Conservation (phyloP, 192 early-diverging fungal genomes). For the Phycomyces blakesleeanus region DNA sequence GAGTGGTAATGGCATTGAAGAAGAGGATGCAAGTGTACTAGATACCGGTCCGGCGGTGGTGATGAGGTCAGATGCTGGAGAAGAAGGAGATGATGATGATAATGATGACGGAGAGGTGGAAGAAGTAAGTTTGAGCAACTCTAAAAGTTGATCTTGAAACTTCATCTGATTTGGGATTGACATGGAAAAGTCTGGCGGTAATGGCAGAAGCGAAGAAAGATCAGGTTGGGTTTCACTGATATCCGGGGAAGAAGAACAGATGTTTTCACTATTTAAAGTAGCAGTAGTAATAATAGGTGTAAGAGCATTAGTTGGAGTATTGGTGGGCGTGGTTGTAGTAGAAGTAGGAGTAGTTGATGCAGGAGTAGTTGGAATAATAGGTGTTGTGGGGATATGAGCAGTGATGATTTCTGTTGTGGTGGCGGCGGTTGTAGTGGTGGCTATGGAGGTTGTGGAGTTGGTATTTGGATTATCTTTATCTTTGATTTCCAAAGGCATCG, state of each 20-base stretch:
- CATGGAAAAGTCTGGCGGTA: neutral
- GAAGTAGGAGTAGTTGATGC: no score
- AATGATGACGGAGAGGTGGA: no score
- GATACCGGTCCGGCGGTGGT: neutral
- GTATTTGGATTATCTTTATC: conserved; percentile 2
- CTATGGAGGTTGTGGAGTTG: conserved; percentile 19
- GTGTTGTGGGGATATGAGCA: no score
- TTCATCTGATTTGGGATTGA: conserved; percentile 7
- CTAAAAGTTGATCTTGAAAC: conserved; percentile 17
- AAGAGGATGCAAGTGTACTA: neutral
- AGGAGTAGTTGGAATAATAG: no score
- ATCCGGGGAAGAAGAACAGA: neutral
- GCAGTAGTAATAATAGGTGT: no score
- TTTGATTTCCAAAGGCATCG: conserved; percentile 2
- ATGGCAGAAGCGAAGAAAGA: neutral
- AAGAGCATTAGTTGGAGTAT: no score
- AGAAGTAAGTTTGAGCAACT: conserved; percentile 8
- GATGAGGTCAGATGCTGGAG: conserved; percentile 7
- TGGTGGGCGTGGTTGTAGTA: no score
- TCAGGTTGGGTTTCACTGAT: neutral
- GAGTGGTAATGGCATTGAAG: conserved; percentile 4
- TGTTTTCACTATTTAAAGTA: conserved; percentile 6
- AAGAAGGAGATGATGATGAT: no score
- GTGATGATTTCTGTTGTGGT: no score
- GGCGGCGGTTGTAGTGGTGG: conserved; percentile 21